These are phyloP conservation scores for Polymyxa betae DNA, from an alignment of 208 protist genomes.

Conservation along the genomic window DNA sequence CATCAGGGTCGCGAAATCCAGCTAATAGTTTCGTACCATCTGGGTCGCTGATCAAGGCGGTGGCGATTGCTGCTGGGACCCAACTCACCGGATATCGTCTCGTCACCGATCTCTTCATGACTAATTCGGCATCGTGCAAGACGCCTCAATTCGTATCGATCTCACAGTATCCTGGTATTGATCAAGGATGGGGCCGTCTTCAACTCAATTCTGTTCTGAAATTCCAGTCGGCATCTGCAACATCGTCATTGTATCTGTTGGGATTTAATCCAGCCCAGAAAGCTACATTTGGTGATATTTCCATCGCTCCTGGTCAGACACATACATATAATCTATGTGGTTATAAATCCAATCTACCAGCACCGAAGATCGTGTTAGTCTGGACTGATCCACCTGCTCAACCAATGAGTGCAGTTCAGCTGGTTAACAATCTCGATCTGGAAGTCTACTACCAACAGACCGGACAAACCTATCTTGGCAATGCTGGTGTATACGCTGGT, in stretches of 20 bases:
- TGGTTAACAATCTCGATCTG: constrained; percentile 56
- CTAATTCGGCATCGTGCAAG: not conserved
- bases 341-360: not conserved
- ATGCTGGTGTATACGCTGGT: not conserved
- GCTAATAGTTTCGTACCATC: not conserved
- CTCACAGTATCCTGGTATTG: not conserved
- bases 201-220: not conserved
- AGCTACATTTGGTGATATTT: constrained; percentile 23
- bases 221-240: not conserved
- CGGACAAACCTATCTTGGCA: not conserved
- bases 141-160: not conserved
- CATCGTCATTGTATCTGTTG: not conserved
- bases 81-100: not conserved
- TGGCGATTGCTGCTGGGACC: not conserved
- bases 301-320: not conserved
- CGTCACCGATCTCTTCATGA: not conserved
- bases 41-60: constrained; percentile 33
- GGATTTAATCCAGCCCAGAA: not conserved
- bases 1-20: not conserved
- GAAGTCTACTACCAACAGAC: not conserved
- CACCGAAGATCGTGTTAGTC: constrained; percentile 57
- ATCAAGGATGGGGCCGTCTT: constrained; percentile 42
- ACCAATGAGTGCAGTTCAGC: not conserved
- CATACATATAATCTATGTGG: constrained; percentile 34
- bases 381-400: constrained; percentile 57